Conservation (phyloP, 2,329 filamentous ascomycete species). For the Hortaea sp. region DNA sequence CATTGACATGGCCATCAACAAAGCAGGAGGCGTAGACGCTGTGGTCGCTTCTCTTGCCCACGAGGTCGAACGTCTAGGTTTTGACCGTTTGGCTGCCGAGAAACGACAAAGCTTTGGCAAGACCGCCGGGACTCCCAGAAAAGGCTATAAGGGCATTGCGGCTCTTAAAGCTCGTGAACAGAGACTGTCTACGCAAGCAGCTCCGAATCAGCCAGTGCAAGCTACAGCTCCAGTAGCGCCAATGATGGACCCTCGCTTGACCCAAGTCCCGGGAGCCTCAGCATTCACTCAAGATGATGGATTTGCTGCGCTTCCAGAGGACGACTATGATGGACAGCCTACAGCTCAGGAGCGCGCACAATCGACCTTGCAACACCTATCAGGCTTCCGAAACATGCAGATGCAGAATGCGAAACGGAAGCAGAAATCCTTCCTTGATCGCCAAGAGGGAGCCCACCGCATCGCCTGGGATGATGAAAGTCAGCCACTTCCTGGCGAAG, state of each 20-base stretch:
- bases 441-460: constrained; percentile 28
- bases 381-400: constrained; percentile 2
- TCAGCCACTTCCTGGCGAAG: constrained; percentile 1
- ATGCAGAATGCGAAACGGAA: constrained; percentile 7
- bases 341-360: neutral
- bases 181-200: neutral
- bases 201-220: neutral
- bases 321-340: neutral
- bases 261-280: neutral
- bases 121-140: constrained; percentile 11
- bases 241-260: constrained; percentile 4
- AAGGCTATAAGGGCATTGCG: constrained; percentile 10
- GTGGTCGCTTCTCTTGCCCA: constrained; percentile 26
- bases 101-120: constrained; percentile 11
- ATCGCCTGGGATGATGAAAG: constrained; percentile 28
- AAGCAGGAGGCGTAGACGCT: constrained; percentile 33
- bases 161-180: constrained; percentile 10
- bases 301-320: neutral
- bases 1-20: constrained; percentile 32
- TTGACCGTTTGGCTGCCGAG: constrained; percentile 5
- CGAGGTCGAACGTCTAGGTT: constrained; percentile 16
- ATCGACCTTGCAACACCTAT: neutral
- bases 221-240: constrained; percentile 7
- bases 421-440: constrained; percentile 28
- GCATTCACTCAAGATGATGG: neutral